Evolutionary conservation across 306 rosid species (phyloP).

Genomic region (Dalbergia cochinchinensis): DNA sequence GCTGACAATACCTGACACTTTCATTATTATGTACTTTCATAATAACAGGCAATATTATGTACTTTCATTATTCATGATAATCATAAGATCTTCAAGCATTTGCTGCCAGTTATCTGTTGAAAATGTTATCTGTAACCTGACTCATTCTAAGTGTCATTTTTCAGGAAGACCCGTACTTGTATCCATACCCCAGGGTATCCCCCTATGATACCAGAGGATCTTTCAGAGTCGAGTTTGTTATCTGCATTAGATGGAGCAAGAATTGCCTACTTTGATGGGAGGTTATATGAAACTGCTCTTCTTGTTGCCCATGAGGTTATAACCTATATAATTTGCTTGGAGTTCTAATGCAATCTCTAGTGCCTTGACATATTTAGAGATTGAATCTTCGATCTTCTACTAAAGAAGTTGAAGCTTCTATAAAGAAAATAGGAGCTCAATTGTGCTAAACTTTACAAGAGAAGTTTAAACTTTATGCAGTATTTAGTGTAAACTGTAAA

Average conservation of each 20-base stretch:
- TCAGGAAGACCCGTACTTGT: constrained; percentile 96
- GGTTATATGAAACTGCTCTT: constrained; percentile 82
- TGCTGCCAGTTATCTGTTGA: constrained; percentile 25
- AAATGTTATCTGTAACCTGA: constrained; percentile 36
- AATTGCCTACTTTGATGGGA: constrained; percentile 77
- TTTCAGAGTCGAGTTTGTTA: constrained; percentile 64
- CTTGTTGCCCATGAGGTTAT: constrained; percentile 90
- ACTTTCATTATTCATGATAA: constrained; percentile 4
- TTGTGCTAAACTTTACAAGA: constrained; percentile 32
- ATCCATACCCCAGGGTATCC: constrained; percentile 94
- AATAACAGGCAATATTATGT: constrained; percentile 2
- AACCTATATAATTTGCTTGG: constrained; percentile 39
- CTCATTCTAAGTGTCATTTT: constrained; percentile 43
- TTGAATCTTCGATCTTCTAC: constrained; percentile 5
- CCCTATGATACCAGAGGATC: constrained; percentile 81
- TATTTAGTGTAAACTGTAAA: not conserved
- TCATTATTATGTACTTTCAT: constrained; percentile 4
- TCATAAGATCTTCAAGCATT: constrained; percentile 21
- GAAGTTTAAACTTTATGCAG: not conserved
- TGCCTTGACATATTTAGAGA: constrained; percentile 22
- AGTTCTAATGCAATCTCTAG: constrained; percentile 33
- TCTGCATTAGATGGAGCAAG: constrained; percentile 86
- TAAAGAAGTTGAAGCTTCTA: constrained; percentile 20
- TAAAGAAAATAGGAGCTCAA: constrained; percentile 17
- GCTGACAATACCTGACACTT: constrained; percentile 9